Percentiles rank a stretch among this genome's conserved stretches.
Conservation (phyloP, 2,329 filamentous ascomycete species). For the Bipolaris bicolor region DNA sequence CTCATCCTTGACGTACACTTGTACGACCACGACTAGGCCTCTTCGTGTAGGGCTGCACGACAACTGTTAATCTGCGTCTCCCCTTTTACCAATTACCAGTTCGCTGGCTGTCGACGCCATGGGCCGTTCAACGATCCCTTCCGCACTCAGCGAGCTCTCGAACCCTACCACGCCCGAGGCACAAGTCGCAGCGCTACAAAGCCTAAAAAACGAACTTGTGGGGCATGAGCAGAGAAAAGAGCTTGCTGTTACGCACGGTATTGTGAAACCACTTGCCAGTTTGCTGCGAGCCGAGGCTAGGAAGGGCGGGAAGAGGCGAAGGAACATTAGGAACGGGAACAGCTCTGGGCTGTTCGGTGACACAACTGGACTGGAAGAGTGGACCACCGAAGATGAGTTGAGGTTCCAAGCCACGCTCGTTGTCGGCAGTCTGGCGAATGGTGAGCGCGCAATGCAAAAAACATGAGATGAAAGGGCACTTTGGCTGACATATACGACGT, state of each 20-base stretch:
- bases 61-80: slow-evolving; percentile 13
- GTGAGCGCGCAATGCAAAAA: slow-evolving; percentile 55
- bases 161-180: slow-evolving; percentile 46
- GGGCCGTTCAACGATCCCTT: slow-evolving; percentile 45
- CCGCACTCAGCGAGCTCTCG: slow-evolving; percentile 48
- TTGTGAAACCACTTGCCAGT: slow-evolving; percentile 66
- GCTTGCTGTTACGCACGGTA: slow-evolving; percentile 72
- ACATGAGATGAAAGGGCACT: neutral
- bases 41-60: slow-evolving; percentile 13
- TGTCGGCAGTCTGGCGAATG: slow-evolving; percentile 83
- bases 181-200: slow-evolving; percentile 66
- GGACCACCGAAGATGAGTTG: slow-evolving; percentile 69
- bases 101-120: slow-evolving; percentile 26
- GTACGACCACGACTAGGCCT: slow-evolving; percentile 8
- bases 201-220: slow-evolving; percentile 86
- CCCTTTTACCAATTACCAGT: slow-evolving; percentile 12
- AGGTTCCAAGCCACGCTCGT: slow-evolving; percentile 82
- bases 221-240: slow-evolving; percentile 89
- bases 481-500: slow-evolving; percentile 25
- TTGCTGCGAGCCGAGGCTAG: slow-evolving; percentile 55
- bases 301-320: slow-evolving; percentile 55
- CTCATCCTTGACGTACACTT: slow-evolving; percentile 7
- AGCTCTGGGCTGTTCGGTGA: slow-evolving; percentile 17
- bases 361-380: slow-evolving; percentile 28
- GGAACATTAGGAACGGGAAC: slow-evolving; percentile 50